These are phyloP conservation scores for Lipomyces starkeyi DNA, from an alignment of 805 yeast genomes.

Conservation along the genomic window DNA sequence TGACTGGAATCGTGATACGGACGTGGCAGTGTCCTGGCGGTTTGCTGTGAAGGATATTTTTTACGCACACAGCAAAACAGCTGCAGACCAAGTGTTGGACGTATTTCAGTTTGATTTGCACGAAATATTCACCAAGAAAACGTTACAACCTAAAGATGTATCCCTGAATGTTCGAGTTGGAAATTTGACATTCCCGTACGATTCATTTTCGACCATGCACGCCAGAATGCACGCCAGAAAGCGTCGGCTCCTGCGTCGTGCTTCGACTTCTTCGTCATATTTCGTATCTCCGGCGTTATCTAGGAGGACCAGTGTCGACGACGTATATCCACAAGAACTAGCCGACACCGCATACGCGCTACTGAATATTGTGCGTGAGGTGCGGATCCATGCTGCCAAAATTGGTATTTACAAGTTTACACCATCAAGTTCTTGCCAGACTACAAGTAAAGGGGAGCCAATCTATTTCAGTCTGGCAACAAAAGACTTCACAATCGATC, in stretches of 20 bases:
- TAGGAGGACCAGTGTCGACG: background rate
- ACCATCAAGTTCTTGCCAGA: conserved; percentile 3
- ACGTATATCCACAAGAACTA: conserved; percentile 34
- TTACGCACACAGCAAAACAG: conserved; percentile 17
- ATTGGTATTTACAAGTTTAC: conserved; percentile 45
- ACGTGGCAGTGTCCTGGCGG: conserved; percentile 22
- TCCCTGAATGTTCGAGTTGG: conserved; percentile 27
- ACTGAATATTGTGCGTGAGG: conserved; percentile 46
- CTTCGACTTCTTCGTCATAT: background rate
- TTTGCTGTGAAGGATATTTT: conserved; percentile 31
- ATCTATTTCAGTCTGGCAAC: conserved; percentile 34
- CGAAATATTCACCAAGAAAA: conserved; percentile 16
- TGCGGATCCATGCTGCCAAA: conserved; percentile 46
- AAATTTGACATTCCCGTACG: conserved; percentile 31
- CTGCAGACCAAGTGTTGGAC: conserved; percentile 32
- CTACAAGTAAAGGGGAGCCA: conserved; percentile 9
- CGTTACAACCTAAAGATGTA: conserved; percentile 15
- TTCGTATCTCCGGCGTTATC: background rate
- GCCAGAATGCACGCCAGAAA: conserved; percentile 6
- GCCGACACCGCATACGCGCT: conserved; percentile 42
- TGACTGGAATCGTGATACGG: background rate
- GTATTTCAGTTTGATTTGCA: conserved; percentile 27
- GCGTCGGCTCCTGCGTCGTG: background rate
- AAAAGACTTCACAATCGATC: conserved; percentile 47
- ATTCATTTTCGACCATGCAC: conserved; percentile 30